Base-by-base conservation (phyloP, 1,139 yeast species). In the Debaryomyces coudertii region DNA sequence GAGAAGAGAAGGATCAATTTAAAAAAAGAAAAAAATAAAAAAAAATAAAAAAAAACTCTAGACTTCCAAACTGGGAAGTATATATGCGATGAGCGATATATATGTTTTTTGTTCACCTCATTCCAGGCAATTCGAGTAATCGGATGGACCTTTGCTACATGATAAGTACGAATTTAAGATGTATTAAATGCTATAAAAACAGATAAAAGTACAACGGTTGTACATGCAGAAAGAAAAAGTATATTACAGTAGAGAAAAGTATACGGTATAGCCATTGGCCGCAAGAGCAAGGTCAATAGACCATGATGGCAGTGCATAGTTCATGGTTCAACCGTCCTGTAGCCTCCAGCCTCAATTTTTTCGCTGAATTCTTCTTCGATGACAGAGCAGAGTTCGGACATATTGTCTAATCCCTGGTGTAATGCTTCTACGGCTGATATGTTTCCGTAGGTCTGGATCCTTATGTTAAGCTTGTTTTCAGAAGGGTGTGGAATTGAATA, bases 401-500 rank as follows among this genome's bases (percentile, higher is more conserved):
- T 77, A 62, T 92, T 96, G 54, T 87, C 89, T 50, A 93, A 77
- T 20, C 98, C 99, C 66, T 90, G 89, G 60, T 90, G 93, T 40
- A 93, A 78, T 2, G 97, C 99, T 64, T 92, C 96, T 36, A 88
- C 83, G 4, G 99, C 98, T 8, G 98, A 87, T 53, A 84, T 80
- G 49, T 80, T 77, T 41, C 95, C 97, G 61, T 90, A 92, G 1
- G 99, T 95, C 69, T 93, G 99, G 53, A 93, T 90, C 69, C 99
- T 83, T 47, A 93, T 66, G 70, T 95, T 90, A 69, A 93, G 73
- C 58, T 88, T 87, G 50, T 90, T 80, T 68, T 95, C 99, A 29
- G 97, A 89, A 24, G 99, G 99, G 69, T 93, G 99, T n/a, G 99
- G 99, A 53, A 93, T 95, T 42, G 97, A 89, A 71, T 93, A 93